phyloP scores from a whole-genome alignment of 108 stramenopile species.

The Cyclotella baltica region DNA sequence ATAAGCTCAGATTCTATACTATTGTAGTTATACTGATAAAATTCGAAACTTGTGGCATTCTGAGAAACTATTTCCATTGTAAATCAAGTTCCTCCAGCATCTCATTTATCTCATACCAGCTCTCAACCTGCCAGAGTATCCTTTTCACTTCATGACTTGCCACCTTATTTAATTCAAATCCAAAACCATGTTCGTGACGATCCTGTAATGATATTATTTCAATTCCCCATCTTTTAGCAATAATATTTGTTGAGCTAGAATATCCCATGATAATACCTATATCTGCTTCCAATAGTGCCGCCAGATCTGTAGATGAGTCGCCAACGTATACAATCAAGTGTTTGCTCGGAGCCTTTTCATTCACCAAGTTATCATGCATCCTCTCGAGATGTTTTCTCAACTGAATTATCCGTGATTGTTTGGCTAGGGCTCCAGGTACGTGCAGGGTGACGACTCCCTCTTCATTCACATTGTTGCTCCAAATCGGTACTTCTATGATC shows the following conservation, averaged over 20 bases:
- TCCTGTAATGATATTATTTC: constrained; percentile 36
- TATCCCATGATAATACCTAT: constrained; percentile 63
- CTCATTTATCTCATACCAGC: constrained; percentile 48
- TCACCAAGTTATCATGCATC: not conserved
- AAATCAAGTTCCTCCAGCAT: constrained; percentile 39
- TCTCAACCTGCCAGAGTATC: constrained; percentile 1
- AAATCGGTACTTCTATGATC: constrained; percentile 66
- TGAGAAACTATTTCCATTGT: constrained; percentile 17
- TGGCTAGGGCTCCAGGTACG: constrained; percentile 63
- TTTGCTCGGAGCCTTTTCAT: constrained; percentile 6
- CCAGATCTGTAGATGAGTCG: constrained; percentile 63
- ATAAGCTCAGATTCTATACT: no score
- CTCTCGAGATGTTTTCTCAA: constrained; percentile 32
- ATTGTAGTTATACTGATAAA: no score
- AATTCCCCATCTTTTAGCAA: constrained; percentile 52
- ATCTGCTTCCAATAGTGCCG: constrained; percentile 61
- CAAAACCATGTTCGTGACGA: constrained; percentile 36
- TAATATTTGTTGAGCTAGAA: constrained; percentile 35
- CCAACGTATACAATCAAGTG: constrained; percentile 61
- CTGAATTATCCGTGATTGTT: constrained; percentile 48
- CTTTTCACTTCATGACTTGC: not conserved
- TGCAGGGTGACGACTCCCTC: constrained; percentile 54
- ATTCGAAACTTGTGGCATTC: no score
- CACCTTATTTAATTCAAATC: not conserved
- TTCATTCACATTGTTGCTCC: constrained; percentile 61